phyloP scores from a whole-genome alignment of 345 rosid species.

The Acer negundo region DNA sequence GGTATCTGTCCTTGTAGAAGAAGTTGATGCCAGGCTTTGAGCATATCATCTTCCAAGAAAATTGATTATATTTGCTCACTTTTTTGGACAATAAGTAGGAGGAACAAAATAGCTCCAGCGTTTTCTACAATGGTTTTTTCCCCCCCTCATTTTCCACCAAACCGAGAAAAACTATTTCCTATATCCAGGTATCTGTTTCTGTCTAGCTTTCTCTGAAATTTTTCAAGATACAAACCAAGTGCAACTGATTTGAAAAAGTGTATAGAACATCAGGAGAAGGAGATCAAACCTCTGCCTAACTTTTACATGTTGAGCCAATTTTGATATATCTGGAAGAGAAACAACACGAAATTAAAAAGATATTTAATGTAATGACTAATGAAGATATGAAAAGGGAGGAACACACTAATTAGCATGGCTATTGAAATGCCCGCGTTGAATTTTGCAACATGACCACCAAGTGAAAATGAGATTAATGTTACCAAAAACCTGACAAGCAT shows the following conservation, averaged over 20 bases:
- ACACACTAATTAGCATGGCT: background rate
- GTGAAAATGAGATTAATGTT: too few relatives aligned
- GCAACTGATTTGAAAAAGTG: background rate
- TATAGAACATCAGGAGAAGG: constrained; percentile 11
- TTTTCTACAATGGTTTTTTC: background rate
- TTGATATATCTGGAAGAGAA: constrained; percentile 61
- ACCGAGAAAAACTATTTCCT: background rate
- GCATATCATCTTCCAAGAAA: background rate
- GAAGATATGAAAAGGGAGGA: background rate
- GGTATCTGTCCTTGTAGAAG: background rate
- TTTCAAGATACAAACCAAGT: background rate
- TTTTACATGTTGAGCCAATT: constrained; percentile 80
- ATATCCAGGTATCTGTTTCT: background rate
- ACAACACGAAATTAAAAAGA: background rate
- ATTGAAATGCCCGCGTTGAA: background rate
- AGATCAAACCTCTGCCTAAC: constrained; percentile 88
- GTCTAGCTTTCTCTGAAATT: background rate
- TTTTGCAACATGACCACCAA: background rate
- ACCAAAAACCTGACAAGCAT: too few relatives aligned
- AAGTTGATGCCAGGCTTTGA: background rate
- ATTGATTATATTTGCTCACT: background rate
- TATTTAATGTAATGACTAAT: too few relatives aligned
- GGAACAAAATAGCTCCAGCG: background rate
- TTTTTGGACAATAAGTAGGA: background rate
- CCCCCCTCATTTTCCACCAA: background rate